These are phyloP conservation scores for Penicillium brevicompactum DNA, from an alignment of 2,329 filamentous ascomycete species.

Conservation along the genomic window DNA sequence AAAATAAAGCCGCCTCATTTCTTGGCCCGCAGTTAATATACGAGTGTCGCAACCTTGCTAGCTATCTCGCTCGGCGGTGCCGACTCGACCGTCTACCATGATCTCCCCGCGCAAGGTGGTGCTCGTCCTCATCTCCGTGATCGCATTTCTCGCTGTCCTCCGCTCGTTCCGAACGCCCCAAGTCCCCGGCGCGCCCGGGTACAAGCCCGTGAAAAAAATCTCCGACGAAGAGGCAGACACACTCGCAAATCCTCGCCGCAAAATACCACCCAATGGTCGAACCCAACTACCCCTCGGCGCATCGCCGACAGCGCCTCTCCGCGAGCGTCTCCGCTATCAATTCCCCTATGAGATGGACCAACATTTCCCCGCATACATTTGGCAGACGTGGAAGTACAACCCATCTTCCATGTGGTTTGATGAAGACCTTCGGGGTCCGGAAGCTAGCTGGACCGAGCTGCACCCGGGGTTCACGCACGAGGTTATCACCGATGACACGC, in stretches of 20 bases:
- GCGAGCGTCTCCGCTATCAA: constrained; percentile 84
- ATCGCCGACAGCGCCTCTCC: constrained; percentile 69
- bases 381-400: constrained; percentile 96
- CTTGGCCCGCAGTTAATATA: neutral
- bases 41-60: constrained; percentile 10
- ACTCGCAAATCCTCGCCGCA: constrained; percentile 11
- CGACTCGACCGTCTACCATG: constrained; percentile 54
- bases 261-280: constrained; percentile 16
- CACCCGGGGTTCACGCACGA: constrained; percentile 95
- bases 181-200: constrained; percentile 28
- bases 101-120: constrained; percentile 77
- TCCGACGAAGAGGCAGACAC: constrained; percentile 22
- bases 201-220: constrained; percentile 28
- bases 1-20: constrained; percentile 6
- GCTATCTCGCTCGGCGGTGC: constrained; percentile 5
- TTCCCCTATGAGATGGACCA: constrained; percentile 87
- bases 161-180: constrained; percentile 58
- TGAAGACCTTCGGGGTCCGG: constrained; percentile 74
- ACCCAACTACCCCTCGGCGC: constrained; percentile 60
- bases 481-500: constrained; percentile 90
- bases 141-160: constrained; percentile 71
- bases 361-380: constrained; percentile 96
- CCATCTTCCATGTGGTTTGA: constrained; percentile 75
- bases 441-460: constrained; percentile 84
- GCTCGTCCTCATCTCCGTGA: constrained; percentile 67